Conservation (phyloP, 2,329 filamentous ascomycete genomes). For the Aspergillus neoniger region DNA sequence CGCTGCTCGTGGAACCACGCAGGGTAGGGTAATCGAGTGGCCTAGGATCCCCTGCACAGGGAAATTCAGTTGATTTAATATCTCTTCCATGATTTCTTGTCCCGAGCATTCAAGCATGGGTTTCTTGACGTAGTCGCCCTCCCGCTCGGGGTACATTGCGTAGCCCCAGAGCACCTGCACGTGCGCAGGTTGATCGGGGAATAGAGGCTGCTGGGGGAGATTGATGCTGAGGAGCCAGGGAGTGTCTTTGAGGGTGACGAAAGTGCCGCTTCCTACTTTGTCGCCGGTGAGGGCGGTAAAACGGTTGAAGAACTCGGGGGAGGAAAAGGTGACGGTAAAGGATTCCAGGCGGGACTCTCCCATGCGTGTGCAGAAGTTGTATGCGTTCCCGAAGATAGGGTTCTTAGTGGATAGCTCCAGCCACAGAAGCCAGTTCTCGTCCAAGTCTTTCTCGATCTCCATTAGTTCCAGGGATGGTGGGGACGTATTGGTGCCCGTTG, state of each 20-base stretch:
- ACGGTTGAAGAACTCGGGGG: slow-evolving; percentile 32
- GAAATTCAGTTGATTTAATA: slow-evolving; percentile 42
- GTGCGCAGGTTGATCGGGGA: slow-evolving; percentile 38
- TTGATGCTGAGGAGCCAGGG: slow-evolving; percentile 46
- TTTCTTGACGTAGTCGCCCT: slow-evolving; percentile 43
- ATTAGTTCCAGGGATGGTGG: slow-evolving; percentile 29
- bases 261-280: slow-evolving; percentile 35
- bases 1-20: slow-evolving; percentile 45
- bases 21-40: slow-evolving; percentile 38
- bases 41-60: slow-evolving; percentile 31
- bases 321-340: slow-evolving; percentile 45
- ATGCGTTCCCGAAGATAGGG: slow-evolving; percentile 41
- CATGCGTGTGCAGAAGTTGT: slow-evolving; percentile 44
- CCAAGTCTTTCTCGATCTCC: slow-evolving; percentile 30
- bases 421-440: slow-evolving; percentile 48
- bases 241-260: slow-evolving; percentile 44
- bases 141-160: slow-evolving; percentile 38
- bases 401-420: slow-evolving; percentile 40
- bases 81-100: slow-evolving; percentile 43
- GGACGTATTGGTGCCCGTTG: slow-evolving; percentile 36
- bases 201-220: slow-evolving; percentile 47
- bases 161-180: slow-evolving; percentile 46
- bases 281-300: slow-evolving; percentile 33
- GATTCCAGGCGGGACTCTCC: slow-evolving; percentile 43
- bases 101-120: slow-evolving; percentile 46